A percentile compares a stretch with the other conserved stretches of the same genome.
Conservation (phyloP, 1,284 basidiomycete species). For the Melanopsichium pennsylvanicum region DNA sequence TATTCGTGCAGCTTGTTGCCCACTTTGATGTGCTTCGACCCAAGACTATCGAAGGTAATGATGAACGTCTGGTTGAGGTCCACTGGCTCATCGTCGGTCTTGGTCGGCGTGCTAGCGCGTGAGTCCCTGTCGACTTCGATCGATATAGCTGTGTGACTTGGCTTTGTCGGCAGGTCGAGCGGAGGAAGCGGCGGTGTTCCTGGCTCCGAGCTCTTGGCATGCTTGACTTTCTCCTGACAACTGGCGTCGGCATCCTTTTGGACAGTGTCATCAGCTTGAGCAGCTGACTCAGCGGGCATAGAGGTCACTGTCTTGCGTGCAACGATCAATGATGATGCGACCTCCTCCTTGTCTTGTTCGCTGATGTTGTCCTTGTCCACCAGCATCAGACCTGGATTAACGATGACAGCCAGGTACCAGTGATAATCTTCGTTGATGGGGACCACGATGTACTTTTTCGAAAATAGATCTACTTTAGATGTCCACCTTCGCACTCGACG, state of each 20-base stretch:
- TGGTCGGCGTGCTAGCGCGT: neutral
- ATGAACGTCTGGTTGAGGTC: conserved; percentile 36
- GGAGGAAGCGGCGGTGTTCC: conserved; percentile 9
- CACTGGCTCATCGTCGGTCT: neutral
- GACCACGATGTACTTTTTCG: conserved; percentile 88
- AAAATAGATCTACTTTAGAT: conserved; percentile 82
- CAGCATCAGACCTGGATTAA: conserved; percentile 72
- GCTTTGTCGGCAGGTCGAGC: neutral
- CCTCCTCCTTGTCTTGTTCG: conserved; percentile 20
- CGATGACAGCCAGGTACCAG: conserved; percentile 96
- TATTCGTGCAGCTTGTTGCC: conserved; percentile 74
- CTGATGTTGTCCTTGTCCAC: neutral
- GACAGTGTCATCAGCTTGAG: neutral
- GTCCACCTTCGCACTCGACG: conserved; percentile 93
- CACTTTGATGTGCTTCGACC: conserved; percentile 74
- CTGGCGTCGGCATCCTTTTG: neutral
- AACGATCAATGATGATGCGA: conserved; percentile 1
- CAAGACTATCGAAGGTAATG: conserved; percentile 79
- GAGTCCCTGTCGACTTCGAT: conserved; percentile 14
- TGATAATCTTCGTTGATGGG: conserved; percentile 97
- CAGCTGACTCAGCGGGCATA: neutral
- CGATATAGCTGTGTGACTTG: neutral
- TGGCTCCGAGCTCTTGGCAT: neutral
- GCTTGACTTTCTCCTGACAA: neutral
- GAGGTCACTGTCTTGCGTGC: neutral